Conservation (phyloP, 2,329 filamentous ascomycete genomes). For the Fusarium pilosicola region DNA sequence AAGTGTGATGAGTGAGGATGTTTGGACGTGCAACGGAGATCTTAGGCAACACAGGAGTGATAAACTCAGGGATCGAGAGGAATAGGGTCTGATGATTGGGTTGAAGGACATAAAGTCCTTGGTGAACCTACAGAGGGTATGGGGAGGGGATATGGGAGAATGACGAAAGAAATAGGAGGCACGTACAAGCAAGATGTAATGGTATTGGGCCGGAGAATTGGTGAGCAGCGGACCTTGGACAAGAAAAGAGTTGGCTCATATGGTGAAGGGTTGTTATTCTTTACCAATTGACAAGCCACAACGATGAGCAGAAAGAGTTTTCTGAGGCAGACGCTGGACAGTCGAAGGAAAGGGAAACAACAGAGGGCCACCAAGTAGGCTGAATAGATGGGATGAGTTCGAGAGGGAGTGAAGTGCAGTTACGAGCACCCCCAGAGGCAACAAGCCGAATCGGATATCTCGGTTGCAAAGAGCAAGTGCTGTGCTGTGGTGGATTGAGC, state of each 20-base stretch:
- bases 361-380: constrained; percentile 6
- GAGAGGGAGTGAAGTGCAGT: constrained; percentile 27
- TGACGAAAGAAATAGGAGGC: constrained; percentile 18
- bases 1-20: background rate
- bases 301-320: constrained; percentile 22
- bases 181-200: constrained; percentile 33
- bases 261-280: constrained; percentile 13
- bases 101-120: background rate
- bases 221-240: constrained; percentile 14
- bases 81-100: constrained; percentile 13
- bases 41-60: constrained; percentile 5
- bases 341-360: constrained; percentile 14
- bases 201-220: constrained; percentile 10
- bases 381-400: constrained; percentile 17
- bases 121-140: background rate
- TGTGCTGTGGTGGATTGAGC: constrained; percentile 28
- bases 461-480: constrained; percentile 35
- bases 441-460: constrained; percentile 41
- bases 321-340: background rate
- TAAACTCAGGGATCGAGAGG: constrained; percentile 1
- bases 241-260: constrained; percentile 20
- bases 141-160: background rate
- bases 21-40: background rate
- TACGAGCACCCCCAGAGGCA: constrained; percentile 31
- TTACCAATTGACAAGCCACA: constrained; percentile 32